Evolutionary conservation across 2,329 filamentous ascomycete species (phyloP).

Genomic region (Arthrobotrys pseudoclavata): DNA sequence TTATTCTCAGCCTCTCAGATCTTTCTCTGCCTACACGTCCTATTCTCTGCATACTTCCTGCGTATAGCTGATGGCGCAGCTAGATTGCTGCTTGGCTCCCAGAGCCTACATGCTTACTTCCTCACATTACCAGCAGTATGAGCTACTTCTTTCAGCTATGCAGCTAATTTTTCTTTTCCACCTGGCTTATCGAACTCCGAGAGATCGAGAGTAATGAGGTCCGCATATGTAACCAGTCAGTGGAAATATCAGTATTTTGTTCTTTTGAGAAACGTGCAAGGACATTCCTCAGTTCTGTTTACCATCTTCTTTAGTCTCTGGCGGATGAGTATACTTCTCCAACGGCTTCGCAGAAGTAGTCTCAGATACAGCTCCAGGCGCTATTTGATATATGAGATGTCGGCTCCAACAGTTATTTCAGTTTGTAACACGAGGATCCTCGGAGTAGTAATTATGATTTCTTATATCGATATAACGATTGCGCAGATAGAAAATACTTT

Average conservation of each 20-base stretch:
- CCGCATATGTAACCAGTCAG: constrained; percentile 69
- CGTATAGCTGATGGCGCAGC: no score
- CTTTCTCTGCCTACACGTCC: no score
- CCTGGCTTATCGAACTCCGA: constrained; percentile 71
- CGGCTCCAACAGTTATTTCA: not conserved
- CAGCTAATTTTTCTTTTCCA: constrained; percentile 71
- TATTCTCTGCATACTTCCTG: no score
- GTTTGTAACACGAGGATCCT: not conserved
- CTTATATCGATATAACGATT: not conserved
- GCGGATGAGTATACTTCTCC: constrained; percentile 68
- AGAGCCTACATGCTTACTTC: no score
- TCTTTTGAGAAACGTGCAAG: not conserved
- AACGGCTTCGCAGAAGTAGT: constrained; percentile 63
- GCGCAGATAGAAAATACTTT: not conserved
- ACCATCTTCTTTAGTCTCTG: constrained; percentile 68
- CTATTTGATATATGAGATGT: constrained; percentile 2
- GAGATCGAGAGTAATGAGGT: constrained; percentile 73
- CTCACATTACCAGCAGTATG: constrained; percentile 67
- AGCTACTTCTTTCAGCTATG: constrained; percentile 72
- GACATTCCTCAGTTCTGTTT: not conserved
- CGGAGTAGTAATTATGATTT: not conserved
- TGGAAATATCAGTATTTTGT: not conserved
- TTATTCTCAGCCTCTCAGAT: no score
- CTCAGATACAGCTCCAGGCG: constrained; percentile 13
- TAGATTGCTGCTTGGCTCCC: no score